phyloP scores from a whole-genome alignment of 768 basidiomycete species.

The Rhodocollybia butyracea region DNA sequence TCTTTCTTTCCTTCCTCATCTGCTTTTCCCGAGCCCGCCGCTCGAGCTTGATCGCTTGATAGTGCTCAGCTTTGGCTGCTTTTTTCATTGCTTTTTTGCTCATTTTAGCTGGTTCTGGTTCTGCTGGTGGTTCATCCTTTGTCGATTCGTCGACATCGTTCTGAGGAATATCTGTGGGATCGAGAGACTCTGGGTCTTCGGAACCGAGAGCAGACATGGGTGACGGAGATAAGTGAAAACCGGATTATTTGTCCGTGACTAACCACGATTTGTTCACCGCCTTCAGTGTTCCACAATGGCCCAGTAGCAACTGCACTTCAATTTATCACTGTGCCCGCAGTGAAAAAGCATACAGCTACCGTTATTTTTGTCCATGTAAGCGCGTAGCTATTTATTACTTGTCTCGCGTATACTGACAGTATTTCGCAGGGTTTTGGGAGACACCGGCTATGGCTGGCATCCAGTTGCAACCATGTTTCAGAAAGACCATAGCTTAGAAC shows the following conservation, averaged over 20 bases:
- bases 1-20: slow-evolving; percentile 72
- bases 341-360: slow-evolving; percentile 73
- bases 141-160: background rate
- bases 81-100: slow-evolving; percentile 74
- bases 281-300: background rate
- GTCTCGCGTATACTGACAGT: background rate
- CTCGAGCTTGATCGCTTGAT: slow-evolving; percentile 64
- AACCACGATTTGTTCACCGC: too few relatives aligned
- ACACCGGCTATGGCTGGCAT: slow-evolving; percentile 72
- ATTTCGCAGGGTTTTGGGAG: slow-evolving; percentile 65
- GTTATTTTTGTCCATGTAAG: slow-evolving; percentile 89
- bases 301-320: slow-evolving; percentile 31
- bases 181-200: background rate
- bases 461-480: slow-evolving; percentile 71
- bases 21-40: slow-evolving; percentile 77
- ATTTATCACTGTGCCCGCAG: slow-evolving; percentile 51
- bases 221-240: background rate
- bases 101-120: slow-evolving; percentile 19
- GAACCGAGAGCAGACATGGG: background rate
- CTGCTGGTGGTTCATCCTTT: background rate
- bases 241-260: too few relatives aligned
- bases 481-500: slow-evolving; percentile 48
- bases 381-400: slow-evolving; percentile 6
- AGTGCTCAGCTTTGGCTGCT: slow-evolving; percentile 65
- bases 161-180: background rate